phyloP scores from a whole-genome alignment of 208 protist genomes.

The Leishmania mexicana region DNA sequence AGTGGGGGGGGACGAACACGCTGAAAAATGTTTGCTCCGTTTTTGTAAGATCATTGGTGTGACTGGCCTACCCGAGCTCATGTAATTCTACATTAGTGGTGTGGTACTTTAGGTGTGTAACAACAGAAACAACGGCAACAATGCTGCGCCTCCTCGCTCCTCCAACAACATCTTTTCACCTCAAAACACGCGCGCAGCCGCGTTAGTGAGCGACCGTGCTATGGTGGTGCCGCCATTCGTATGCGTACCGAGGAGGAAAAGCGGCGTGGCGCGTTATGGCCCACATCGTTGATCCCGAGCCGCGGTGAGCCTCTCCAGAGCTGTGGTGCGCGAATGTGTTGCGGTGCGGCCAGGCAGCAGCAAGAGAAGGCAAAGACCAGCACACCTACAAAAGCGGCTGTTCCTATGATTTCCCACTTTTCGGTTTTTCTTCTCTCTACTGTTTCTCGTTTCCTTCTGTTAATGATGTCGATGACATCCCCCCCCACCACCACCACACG shows the following conservation, averaged over 20 bases:
- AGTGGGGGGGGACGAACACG: background rate
- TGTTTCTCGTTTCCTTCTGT: background rate
- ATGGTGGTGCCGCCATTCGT: background rate
- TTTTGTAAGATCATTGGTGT: background rate
- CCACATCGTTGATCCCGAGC: background rate
- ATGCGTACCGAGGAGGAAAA: background rate
- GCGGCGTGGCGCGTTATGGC: no score
- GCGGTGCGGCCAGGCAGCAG: background rate
- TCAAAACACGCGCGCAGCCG: background rate
- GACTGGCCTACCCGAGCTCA: background rate
- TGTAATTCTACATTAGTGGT: background rate
- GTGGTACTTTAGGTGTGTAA: background rate
- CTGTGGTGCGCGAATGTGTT: background rate
- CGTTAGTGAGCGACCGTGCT: background rate
- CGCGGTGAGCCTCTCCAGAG: background rate
- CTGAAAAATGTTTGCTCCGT: background rate
- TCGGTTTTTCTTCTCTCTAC: background rate
- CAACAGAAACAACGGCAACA: background rate
- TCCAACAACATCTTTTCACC: background rate
- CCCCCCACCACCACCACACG: no score
- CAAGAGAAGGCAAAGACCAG: background rate
- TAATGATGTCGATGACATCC: background rate
- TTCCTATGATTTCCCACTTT: background rate
- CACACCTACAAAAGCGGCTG: background rate
- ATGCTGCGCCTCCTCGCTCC: background rate